These are phyloP conservation scores for Geotrichum klebahnii DNA, from an alignment of 1,139 yeast genomes.

Conservation along the genomic window DNA sequence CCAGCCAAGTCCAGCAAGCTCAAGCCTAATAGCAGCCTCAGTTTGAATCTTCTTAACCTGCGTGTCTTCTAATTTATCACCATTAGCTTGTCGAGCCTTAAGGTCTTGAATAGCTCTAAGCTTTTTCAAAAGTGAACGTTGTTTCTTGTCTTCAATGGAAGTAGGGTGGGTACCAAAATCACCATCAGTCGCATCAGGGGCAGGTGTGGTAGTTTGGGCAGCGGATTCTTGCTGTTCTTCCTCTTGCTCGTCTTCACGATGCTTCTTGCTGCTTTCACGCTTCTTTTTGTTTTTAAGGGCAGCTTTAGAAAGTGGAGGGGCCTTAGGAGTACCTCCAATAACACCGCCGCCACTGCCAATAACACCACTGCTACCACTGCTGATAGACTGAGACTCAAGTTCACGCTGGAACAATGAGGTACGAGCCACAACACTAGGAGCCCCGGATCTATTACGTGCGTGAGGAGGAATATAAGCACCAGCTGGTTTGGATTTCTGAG, in stretches of 20 bases:
- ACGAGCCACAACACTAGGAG: slow-evolving; percentile 36
- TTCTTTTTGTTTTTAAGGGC: slow-evolving; percentile 76
- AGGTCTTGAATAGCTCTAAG: slow-evolving; percentile 88
- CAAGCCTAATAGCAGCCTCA: slow-evolving; percentile 73
- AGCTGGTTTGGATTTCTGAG: slow-evolving; percentile 48
- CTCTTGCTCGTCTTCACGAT: slow-evolving; percentile 27
- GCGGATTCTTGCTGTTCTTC: slow-evolving; percentile 25
- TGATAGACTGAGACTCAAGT: slow-evolving; percentile 26
- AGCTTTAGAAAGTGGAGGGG: slow-evolving; percentile 50
- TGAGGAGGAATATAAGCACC: slow-evolving; percentile 97
- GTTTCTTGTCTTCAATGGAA: too few relatives aligned
- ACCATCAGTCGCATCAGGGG: too few relatives aligned
- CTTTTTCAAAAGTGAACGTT: slow-evolving; percentile 84
- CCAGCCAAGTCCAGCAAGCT: slow-evolving; percentile 76
- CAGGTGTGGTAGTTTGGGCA: slow-evolving; percentile 67
- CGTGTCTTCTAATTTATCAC: slow-evolving; percentile 86
- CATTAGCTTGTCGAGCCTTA: slow-evolving; percentile 77
- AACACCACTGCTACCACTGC: too few relatives aligned
- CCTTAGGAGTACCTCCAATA: slow-evolving; percentile 32
- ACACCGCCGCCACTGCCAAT: too few relatives aligned
- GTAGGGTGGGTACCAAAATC: too few relatives aligned
- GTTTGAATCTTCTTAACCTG: slow-evolving; percentile 86
- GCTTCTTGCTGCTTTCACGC: slow-evolving; percentile 61
- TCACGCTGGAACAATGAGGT: slow-evolving; percentile 37
- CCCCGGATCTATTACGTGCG: slow-evolving; percentile 51